Percentiles rank a stretch among this genome's conserved stretches.
Conservation (phyloP, 306 rosid genomes). For the Fagus crenata region DNA sequence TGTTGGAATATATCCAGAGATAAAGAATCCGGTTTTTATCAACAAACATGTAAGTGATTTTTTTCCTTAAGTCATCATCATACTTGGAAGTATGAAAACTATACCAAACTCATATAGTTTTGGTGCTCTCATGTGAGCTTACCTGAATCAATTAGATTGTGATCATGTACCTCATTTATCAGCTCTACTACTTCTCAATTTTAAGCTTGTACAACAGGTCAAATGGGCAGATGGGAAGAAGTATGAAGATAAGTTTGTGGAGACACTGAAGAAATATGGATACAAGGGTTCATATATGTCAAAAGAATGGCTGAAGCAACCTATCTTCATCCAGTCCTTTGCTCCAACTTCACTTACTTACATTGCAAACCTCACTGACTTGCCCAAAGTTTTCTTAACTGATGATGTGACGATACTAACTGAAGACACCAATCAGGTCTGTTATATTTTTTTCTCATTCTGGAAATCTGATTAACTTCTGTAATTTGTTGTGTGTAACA, state of each 20-base stretch:
- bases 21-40: conserved; percentile 73
- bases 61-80: conserved; percentile 9
- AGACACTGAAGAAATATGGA: conserved; percentile 72
- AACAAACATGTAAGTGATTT: conserved; percentile 73
- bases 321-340: conserved; percentile 82
- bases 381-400: conserved; percentile 71
- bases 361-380: conserved; percentile 63
- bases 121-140: too few species aligned
- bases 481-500: too few species aligned
- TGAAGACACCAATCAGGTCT: conserved; percentile 89
- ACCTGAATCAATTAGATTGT: too few species aligned
- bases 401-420: conserved; percentile 60
- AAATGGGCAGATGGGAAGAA: conserved; percentile 65
- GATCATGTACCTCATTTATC: neutral
- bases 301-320: conserved; percentile 77
- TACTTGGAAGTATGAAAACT: too few species aligned
- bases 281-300: conserved; percentile 83
- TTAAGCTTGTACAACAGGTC: conserved; percentile 51
- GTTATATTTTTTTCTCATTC: neutral
- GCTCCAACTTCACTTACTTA: conserved; percentile 82
- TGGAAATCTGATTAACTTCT: neutral
- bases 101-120: neutral
- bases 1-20: conserved; percentile 96
- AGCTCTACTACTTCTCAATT: neutral
- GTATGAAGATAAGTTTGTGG: conserved; percentile 82